Conservation (phyloP, 176 grass and related monocot genomes). For the Pontederia crassipes region DNA sequence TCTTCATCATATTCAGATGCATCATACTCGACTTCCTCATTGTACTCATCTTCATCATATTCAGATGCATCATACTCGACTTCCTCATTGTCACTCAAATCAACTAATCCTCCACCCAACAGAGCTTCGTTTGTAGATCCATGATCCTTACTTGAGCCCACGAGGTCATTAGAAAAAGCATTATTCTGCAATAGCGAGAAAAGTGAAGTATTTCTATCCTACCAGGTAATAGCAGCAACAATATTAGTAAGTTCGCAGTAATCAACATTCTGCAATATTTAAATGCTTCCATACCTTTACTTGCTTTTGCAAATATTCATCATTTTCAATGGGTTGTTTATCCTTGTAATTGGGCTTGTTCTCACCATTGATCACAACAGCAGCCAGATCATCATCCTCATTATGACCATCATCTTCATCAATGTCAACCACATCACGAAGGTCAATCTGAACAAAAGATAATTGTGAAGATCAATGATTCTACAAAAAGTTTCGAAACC, state of each 20-base stretch:
- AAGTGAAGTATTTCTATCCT: conserved; percentile 4
- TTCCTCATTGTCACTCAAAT: conserved; percentile 10
- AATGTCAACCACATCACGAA: conserved; percentile 61
- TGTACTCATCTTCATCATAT: conserved; percentile 35
- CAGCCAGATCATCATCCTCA: conserved; percentile 45
- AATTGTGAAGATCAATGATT: conserved; percentile 1
- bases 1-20: conserved; percentile 30
- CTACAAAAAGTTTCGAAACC: not conserved
- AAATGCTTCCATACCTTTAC: conserved; percentile 25
- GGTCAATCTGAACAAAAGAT: conserved; percentile 28
- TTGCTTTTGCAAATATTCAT: conserved; percentile 31
- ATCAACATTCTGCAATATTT: conserved; percentile 4
- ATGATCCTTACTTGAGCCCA: conserved; percentile 18
- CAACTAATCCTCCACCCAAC: no score
- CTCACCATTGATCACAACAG: conserved; percentile 35
- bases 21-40: conserved; percentile 14
- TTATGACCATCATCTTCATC: conserved; percentile 54
- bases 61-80: conserved; percentile 17
- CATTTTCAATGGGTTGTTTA: conserved; percentile 37
- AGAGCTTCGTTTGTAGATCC: not conserved
- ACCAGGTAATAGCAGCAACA: not conserved
- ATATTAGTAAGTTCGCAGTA: not conserved
- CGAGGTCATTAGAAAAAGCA: conserved; percentile 27
- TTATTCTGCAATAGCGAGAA: conserved; percentile 21
- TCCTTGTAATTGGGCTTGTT: conserved; percentile 38